Evolutionary conservation across 441 rosid species (phyloP).

Genomic region (Euphorbia schlechtendalii): DNA sequence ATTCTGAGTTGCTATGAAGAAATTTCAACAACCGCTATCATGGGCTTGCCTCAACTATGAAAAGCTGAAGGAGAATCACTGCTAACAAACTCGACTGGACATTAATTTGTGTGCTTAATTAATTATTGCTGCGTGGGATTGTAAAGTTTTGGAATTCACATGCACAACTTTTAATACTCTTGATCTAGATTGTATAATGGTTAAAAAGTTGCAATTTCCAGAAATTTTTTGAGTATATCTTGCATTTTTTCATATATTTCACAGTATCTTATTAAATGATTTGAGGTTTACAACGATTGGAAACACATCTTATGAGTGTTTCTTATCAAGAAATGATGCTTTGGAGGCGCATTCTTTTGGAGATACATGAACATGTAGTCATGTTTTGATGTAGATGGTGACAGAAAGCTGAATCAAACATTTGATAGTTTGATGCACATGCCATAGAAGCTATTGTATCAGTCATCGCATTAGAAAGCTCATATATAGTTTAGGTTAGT

Average conservation of each 20-base stretch:
- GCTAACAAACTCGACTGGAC: not conserved
- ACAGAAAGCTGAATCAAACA: not conserved
- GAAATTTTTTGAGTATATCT: not conserved
- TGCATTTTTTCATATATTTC: not conserved
- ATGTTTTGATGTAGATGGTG: not conserved
- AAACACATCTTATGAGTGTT: too few species aligned
- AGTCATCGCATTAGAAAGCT: not conserved
- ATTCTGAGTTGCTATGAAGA: too few species aligned
- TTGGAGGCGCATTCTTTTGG: not conserved
- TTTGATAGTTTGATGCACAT: not conserved
- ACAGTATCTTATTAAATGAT: not conserved
- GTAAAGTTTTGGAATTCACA: not conserved
- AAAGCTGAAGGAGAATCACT: not conserved
- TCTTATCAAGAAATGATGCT: not conserved
- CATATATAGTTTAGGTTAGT: not conserved
- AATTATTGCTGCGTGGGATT: not conserved
- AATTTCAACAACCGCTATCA: not conserved
- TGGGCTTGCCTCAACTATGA: slow-evolving; percentile 2
- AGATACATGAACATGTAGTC: not conserved
- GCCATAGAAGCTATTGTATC: not conserved
- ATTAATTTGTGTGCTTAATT: not conserved
- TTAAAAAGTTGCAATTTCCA: not conserved
- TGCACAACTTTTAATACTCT: too few species aligned
- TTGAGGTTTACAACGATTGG: not conserved
- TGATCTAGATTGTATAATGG: not conserved